phyloP scores from a whole-genome alignment of 768 basidiomycete genomes.

The Leucogyrophana mollusca region DNA sequence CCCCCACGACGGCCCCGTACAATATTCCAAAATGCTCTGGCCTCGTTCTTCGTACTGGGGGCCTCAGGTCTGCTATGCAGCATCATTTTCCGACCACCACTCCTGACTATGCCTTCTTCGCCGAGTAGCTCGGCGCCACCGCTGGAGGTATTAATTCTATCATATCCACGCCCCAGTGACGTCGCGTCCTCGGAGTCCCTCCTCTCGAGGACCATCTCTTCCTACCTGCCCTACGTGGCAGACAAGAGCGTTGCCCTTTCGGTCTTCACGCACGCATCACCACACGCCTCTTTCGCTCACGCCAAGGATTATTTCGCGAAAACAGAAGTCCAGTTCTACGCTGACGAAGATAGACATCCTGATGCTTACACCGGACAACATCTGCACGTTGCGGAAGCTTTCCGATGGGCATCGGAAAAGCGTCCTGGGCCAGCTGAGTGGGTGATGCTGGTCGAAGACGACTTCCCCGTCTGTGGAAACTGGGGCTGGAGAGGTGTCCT shows the following conservation, averaged over 20 bases:
- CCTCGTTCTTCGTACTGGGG: slow-evolving; percentile 14
- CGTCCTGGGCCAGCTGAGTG: slow-evolving; percentile 30
- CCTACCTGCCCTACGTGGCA: slow-evolving; percentile 34
- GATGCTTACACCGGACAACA: slow-evolving; percentile 31
- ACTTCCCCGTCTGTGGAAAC: slow-evolving; percentile 40
- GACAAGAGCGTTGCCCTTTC: slow-evolving; percentile 29
- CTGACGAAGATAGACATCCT: slow-evolving; percentile 29
- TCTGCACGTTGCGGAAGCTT: slow-evolving; percentile 41
- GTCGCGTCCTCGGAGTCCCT: slow-evolving; percentile 22
- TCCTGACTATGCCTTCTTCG: slow-evolving; percentile 12
- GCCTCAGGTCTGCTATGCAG: slow-evolving; percentile 4
- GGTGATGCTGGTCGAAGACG: slow-evolving; percentile 44
- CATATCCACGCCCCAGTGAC: slow-evolving; percentile 38
- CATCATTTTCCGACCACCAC: slow-evolving; percentile 1
- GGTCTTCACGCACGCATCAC: slow-evolving; percentile 36
- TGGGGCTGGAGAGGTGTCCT: slow-evolving; percentile 33
- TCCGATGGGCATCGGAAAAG: slow-evolving; percentile 31
- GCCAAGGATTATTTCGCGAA: slow-evolving; percentile 25
- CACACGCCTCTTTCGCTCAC: slow-evolving; percentile 31
- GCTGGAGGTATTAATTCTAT: slow-evolving; percentile 40
- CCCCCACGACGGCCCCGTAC: slow-evolving; percentile 7
- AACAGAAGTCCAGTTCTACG: slow-evolving; percentile 17
- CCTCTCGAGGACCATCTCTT: slow-evolving; percentile 35
- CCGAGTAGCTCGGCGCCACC: slow-evolving; percentile 23
- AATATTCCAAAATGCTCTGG: slow-evolving; percentile 17